phyloP scores from a whole-genome alignment of 2,329 filamentous ascomycete genomes.

The Westerdykella aurantiaca region DNA sequence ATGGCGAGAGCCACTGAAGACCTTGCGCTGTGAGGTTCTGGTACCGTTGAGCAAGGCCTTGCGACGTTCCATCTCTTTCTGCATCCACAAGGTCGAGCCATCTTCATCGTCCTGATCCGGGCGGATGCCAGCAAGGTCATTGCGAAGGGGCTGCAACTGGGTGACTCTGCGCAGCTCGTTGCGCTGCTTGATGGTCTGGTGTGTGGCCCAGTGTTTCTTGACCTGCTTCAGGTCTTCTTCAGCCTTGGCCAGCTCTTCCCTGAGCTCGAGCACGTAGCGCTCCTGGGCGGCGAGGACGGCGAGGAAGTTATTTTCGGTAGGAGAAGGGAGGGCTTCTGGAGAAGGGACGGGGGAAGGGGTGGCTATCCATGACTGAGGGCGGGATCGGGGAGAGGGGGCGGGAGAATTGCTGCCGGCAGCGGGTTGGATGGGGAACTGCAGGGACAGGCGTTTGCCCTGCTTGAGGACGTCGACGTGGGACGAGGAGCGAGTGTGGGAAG shows the following conservation, averaged over 20 bases:
- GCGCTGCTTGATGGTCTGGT: conserved; percentile 72
- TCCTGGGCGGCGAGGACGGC: conserved; percentile 90
- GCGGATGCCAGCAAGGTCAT: conserved; percentile 29
- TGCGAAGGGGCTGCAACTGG: conserved; percentile 54
- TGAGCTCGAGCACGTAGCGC: conserved; percentile 79
- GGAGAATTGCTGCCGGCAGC: conserved; percentile 29
- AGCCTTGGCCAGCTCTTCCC: conserved; percentile 79
- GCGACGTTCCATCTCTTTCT: conserved; percentile 65
- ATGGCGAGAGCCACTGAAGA: conserved; percentile 59
- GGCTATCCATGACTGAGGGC: conserved; percentile 37
- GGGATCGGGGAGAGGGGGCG: conserved; percentile 27
- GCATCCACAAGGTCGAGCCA: conserved; percentile 41
- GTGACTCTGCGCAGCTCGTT: conserved; percentile 52
- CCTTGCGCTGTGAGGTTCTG: conserved; percentile 47
- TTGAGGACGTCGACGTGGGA: conserved; percentile 31
- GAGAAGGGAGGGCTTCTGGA: conserved; percentile 19
- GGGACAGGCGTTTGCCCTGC: conserved; percentile 43
- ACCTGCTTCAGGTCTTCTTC: conserved; percentile 69
- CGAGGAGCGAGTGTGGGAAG: conserved; percentile 30
- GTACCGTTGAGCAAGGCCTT: conserved; percentile 57
- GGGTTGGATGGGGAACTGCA: conserved; percentile 46
- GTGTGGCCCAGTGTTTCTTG: conserved; percentile 76
- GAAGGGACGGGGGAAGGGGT: conserved; percentile 24
- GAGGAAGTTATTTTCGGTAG: conserved; percentile 54
- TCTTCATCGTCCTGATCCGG: conserved; percentile 41